Evolutionary conservation across 2,329 filamentous ascomycete species (phyloP), one percentile per base, ranked within the genome.

Genomic region (Byssoonygena ceratinophila): DNA sequence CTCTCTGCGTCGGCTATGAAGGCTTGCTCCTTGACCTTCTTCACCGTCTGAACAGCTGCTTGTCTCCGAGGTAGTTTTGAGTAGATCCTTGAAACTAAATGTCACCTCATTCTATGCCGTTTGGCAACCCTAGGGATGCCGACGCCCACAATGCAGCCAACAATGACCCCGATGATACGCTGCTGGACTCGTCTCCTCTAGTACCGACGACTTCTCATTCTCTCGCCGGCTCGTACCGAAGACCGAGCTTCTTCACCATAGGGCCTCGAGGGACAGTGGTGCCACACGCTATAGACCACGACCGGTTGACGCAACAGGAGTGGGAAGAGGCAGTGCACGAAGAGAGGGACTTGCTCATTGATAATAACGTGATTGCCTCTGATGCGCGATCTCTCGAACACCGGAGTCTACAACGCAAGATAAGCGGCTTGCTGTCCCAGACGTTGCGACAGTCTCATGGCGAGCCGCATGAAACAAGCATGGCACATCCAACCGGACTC

Each of bases 161-260:
- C 18, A 5, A 52, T 7, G 40, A 20, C 9, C 12, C n/a, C 3
- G 40, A 51, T n/a, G 49, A 52, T 11, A 18, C 40, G n/a, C 9
- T 52, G 3, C 11, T 41, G 6, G 53, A 50, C 2, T 46, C 40
- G 25, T 53, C 50, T 23, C 46, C 54, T 14, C 32, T 56, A n/a
- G 37, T 11, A 6, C 51, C 51, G 7, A 54, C 71, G 25, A 65
- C 65, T 31, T 61, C 64, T 14, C 65, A 71, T 57, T 78, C 79
- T 14, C 75, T 84, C 70, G 74, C 76, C 16, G 76, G 78, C 32
- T 79, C 79, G 29, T 95, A 92, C 70, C 81, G 85, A 52, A 79
- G 88, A 43, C 87, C 88, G 0, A 85, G 82, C 59, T 85, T 83
- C 63, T 82, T 92, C 27, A 86, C 80, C 55, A 85, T 84, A 11